A percentile compares a stretch with the other conserved stretches of the same genome.
These are phyloP conservation scores for Cantharellus cinnabarinus DNA, from an alignment of 768 basidiomycete genomes.

Conservation along the genomic window DNA sequence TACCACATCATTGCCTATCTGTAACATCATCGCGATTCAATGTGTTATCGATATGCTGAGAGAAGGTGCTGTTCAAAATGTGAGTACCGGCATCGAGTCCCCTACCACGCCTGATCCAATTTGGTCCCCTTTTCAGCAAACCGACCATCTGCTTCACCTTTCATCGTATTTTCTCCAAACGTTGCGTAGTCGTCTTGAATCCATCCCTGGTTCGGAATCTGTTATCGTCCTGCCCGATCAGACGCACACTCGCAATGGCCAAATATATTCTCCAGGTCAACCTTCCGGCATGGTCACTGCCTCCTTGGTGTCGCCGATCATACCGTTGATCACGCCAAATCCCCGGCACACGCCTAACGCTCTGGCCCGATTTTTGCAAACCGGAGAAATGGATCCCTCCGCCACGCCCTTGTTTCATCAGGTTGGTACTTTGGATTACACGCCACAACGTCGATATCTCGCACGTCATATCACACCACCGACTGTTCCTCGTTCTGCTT, in stretches of 20 bases:
- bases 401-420: background rate
- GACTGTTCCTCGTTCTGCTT: constrained; percentile 71
- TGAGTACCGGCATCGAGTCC: constrained; percentile 15
- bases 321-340: background rate
- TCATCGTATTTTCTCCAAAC: too few species aligned
- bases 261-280: too few species aligned
- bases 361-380: too few species aligned
- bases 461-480: constrained; percentile 60
- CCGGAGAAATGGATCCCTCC: too few species aligned
- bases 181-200: too few species aligned
- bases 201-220: background rate
- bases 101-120: background rate
- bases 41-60: constrained; percentile 65
- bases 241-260: background rate
- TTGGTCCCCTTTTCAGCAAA: background rate
- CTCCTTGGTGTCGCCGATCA: background rate
- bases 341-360: background rate
- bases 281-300: background rate
- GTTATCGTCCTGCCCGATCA: background rate
- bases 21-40: constrained; percentile 53
- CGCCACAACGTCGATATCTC: too few species aligned
- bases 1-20: constrained; percentile 65
- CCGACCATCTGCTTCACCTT: too few species aligned
- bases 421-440: background rate
- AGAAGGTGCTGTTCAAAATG: constrained; percentile 41